These are phyloP conservation scores for Neoconidiobolus thromboides DNA, from an alignment of 371 early-diverging fungal genomes.

Conservation along the genomic window DNA sequence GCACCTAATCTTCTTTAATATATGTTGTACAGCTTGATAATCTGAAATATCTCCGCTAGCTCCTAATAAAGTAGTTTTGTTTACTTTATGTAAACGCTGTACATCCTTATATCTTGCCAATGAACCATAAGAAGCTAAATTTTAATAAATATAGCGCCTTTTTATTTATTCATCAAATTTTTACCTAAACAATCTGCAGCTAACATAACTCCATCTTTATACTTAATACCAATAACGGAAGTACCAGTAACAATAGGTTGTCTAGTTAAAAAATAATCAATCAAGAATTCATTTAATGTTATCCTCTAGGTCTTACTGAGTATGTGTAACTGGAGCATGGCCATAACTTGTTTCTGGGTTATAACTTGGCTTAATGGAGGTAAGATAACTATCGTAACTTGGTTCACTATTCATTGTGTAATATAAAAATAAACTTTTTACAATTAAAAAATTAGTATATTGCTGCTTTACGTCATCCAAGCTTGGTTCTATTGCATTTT, in stretches of 20 bases:
- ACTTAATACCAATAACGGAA: slow-evolving; percentile 88
- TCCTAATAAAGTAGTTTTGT: slow-evolving; percentile 70
- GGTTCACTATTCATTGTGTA: neutral
- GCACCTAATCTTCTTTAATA: slow-evolving; percentile 62
- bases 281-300: neutral
- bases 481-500: no score
- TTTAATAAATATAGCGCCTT: neutral
- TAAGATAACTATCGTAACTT: neutral
- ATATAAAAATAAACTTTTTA: no score
- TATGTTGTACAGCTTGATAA: slow-evolving; percentile 73
- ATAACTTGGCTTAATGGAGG: slow-evolving; percentile 3
- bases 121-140: slow-evolving; percentile 85
- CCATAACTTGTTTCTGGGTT: neutral
- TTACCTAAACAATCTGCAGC: slow-evolving; percentile 86
- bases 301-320: slow-evolving; percentile 5
- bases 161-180: neutral
- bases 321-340: slow-evolving; percentile 6
- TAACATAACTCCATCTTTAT: slow-evolving; percentile 95
- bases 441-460: no score
- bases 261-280: slow-evolving; percentile 17
- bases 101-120: slow-evolving; percentile 88
- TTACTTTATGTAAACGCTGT: slow-evolving; percentile 62
- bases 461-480: no score
- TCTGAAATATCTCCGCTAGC: slow-evolving; percentile 93
- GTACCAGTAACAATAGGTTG: slow-evolving; percentile 90